phyloP scores from a whole-genome alignment of 208 protist genomes.

The Borovskyia barvae region DNA sequence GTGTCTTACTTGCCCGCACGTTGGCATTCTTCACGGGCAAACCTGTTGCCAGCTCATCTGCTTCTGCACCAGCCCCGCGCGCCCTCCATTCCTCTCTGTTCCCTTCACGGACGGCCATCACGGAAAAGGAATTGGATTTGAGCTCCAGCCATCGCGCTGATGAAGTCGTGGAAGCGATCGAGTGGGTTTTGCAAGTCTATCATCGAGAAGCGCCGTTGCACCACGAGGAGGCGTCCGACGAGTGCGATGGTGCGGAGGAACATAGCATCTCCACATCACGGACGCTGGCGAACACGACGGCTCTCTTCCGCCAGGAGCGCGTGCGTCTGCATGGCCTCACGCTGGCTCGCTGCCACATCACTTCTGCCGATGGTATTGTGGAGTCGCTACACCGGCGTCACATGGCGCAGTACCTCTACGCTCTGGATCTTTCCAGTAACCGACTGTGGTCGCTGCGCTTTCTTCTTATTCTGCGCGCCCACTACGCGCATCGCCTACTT shows the following conservation, averaged over 20 bases:
- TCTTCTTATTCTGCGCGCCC: constrained; percentile 61
- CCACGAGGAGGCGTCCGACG: background rate
- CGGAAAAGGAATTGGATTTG: constrained; percentile 78
- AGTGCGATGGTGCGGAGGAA: background rate
- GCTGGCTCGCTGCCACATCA: constrained; percentile 50
- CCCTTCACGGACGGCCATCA: constrained; percentile 19
- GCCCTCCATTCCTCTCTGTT: constrained; percentile 6
- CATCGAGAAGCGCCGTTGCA: constrained; percentile 19
- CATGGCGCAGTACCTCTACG: constrained; percentile 44
- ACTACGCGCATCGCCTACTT: constrained; percentile 71
- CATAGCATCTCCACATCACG: background rate
- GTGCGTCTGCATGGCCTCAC: constrained; percentile 52
- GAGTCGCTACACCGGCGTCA: constrained; percentile 58
- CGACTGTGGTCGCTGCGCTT: constrained; percentile 76
- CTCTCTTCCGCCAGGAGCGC: constrained; percentile 18
- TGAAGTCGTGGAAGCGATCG: constrained; percentile 63
- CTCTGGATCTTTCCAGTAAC: constrained; percentile 81
- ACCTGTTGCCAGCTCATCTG: background rate
- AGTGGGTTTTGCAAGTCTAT: constrained; percentile 50
- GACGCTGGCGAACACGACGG: constrained; percentile 2
- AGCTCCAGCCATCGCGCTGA: constrained; percentile 45
- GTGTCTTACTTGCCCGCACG: constrained; percentile 38
- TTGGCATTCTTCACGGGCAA: constrained; percentile 40
- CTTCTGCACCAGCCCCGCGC: background rate
- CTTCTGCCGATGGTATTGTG: constrained; percentile 58